Conservation (phyloP, 2,329 filamentous ascomycete species). For the Nannizziopsis arthrosporioides region DNA sequence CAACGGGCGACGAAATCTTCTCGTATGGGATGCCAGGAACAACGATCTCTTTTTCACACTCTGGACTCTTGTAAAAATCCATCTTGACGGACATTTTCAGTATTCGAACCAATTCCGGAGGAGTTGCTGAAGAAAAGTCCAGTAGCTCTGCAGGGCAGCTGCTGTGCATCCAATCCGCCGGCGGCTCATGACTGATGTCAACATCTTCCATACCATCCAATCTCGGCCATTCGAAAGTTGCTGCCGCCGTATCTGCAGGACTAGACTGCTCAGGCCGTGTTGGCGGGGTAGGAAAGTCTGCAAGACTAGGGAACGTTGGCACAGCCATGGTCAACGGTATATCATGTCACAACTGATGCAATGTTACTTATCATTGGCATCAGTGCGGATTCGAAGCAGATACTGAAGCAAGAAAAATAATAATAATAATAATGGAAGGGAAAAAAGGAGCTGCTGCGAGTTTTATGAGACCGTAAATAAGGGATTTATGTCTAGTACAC, state of each 20-base stretch:
- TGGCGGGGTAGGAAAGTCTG: background rate
- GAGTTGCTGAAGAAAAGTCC: constrained; percentile 9
- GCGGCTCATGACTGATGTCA: constrained; percentile 3
- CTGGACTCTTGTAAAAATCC: constrained; percentile 6
- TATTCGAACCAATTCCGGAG: constrained; percentile 11
- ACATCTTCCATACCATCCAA: constrained; percentile 9
- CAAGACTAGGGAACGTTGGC: background rate
- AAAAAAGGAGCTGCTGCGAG: too few relatives aligned
- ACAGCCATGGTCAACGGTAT: background rate
- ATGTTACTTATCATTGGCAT: too few relatives aligned
- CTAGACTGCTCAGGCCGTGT: background rate
- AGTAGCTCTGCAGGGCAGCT: constrained; percentile 13
- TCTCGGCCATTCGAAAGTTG: constrained; percentile 13
- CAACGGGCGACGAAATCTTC: background rate
- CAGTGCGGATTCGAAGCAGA: too few relatives aligned
- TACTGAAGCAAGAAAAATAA: too few relatives aligned
- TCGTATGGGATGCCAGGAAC: background rate
- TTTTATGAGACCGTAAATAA: background rate
- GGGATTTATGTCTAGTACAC: background rate
- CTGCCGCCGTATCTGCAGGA: background rate
- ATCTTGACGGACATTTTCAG: constrained; percentile 8
- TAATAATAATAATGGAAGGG: background rate
- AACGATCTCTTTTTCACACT: constrained; percentile 6
- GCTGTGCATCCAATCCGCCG: constrained; percentile 11
- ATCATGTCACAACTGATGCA: background rate